Evolutionary conservation across 75 land plant genomes (phyloP), one percentile per base, ranked within the genome.

Genomic region (Pinus tabuliformis): DNA sequence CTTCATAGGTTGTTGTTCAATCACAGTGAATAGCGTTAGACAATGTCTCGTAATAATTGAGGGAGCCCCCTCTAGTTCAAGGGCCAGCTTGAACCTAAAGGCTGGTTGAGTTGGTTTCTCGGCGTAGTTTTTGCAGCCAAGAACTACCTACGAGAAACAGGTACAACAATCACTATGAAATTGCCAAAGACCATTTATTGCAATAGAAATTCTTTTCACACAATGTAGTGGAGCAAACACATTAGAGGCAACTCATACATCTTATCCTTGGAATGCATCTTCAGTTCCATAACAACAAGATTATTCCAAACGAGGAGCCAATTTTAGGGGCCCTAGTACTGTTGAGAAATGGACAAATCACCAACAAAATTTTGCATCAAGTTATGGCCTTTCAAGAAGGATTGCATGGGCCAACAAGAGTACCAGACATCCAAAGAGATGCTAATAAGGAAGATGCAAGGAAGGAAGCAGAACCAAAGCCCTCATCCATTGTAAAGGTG

Each of bases 161-260:
- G n/a, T n/a, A n/a, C n/a, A n/a, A n/a, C n/a, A n/a, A n/a, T n/a
- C n/a, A n/a, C n/a, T n/a, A n/a, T 70, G 80, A 20, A 73, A 24
- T 30, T 96, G 99, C 70, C 58, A 76, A 18, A 83, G 82, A 68
- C 74, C 86, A 7, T 95, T 91, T 66, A 58, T 80, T 76, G 98
- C 96, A 22, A 76, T 72, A 73, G 94, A 93, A 30, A 71, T 86
- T 39, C 39, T 75, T 77, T 66, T 24, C n/a, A 82, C 82, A n/a
- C 64, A 45, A 26, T 62, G 61, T 39, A 59, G 45, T 73, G 72
- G 73, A 58, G 39, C 49, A 30, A 56, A 78, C 16, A 28, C 28
- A 24, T 64, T 22, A 16, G 60, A 45, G 65, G 59, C 59, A 54
- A 42, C 28, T 28, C 45, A 76, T 9, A n/a, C 20, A 36, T 64